Evolutionary conservation across 345 rosid genomes (phyloP).

Genomic region (Populus simonii): DNA sequence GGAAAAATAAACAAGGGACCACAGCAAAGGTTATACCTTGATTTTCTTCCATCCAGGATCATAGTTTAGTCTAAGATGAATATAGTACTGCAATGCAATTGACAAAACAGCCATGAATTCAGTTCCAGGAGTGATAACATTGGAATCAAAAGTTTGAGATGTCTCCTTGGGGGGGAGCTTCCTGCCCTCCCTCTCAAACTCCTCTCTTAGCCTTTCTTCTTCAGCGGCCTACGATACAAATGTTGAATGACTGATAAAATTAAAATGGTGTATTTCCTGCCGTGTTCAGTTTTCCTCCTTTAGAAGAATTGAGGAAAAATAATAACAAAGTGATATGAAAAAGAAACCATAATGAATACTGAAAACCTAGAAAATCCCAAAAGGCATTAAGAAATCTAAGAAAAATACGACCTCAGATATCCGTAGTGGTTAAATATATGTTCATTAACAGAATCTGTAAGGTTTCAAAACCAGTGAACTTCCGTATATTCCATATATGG

Average conservation of each 20-base stretch:
- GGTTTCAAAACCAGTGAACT: neutral
- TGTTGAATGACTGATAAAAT: neutral
- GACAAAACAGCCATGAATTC: conserved; percentile 84
- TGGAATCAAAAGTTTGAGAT: conserved; percentile 73
- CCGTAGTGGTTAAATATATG: neutral
- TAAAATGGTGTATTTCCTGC: too few species aligned
- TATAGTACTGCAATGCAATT: conserved; percentile 76
- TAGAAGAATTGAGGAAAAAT: neutral
- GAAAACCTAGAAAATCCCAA: neutral
- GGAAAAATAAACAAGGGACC: neutral
- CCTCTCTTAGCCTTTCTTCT: conserved; percentile 71
- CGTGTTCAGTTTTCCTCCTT: neutral
- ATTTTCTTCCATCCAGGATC: conserved; percentile 95
- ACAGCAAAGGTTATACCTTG: conserved; percentile 47
- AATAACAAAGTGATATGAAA: neutral
- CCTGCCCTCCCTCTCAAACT: conserved; percentile 84
- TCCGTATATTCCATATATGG: neutral
- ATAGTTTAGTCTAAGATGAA: conserved; percentile 74
- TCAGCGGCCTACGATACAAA: conserved; percentile 62
- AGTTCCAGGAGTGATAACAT: conserved; percentile 96
- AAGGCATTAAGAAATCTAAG: neutral
- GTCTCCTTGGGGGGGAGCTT: conserved; percentile 70
- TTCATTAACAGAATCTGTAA: neutral
- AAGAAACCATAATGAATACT: neutral
- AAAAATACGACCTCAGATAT: neutral